Conservation (phyloP, 495 filamentous ascomycete genomes). For the Alectoria sarmentosa region DNA sequence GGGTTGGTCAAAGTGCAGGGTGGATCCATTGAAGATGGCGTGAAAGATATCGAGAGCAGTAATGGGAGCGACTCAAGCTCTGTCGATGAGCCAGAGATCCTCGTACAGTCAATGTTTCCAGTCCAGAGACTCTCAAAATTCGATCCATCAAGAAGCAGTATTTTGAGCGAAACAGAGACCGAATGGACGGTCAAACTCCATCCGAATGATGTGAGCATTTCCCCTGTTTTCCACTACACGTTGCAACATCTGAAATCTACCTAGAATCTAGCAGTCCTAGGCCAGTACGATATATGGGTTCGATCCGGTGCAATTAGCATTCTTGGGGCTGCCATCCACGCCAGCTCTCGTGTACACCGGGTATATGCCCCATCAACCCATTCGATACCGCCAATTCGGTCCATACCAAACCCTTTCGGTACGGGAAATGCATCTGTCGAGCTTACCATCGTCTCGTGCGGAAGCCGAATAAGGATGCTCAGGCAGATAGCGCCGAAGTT, state of each 20-base stretch:
- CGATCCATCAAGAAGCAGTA: slow-evolving; percentile 20
- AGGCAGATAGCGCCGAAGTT: slow-evolving; percentile 61
- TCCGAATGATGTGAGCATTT: slow-evolving; percentile 40
- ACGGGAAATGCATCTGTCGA: slow-evolving; percentile 38
- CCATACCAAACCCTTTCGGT: slow-evolving; percentile 40
- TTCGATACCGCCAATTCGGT: slow-evolving; percentile 64
- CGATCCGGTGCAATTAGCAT: slow-evolving; percentile 55
- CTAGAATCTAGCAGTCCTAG: slow-evolving; percentile 61
- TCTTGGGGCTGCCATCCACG: slow-evolving; percentile 55
- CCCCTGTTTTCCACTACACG: slow-evolving; percentile 1
- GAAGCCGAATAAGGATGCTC: slow-evolving; percentile 50
- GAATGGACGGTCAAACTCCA: slow-evolving; percentile 21
- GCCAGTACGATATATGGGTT: slow-evolving; percentile 67
- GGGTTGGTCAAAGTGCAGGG: neutral
- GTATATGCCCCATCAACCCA: slow-evolving; percentile 72
- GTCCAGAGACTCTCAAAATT: slow-evolving; percentile 30
- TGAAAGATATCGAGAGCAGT: neutral
- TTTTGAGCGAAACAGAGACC: slow-evolving; percentile 26
- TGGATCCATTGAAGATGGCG: neutral
- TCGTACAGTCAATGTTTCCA: neutral
- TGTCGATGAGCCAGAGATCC: neutral
- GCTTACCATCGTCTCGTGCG: slow-evolving; percentile 48
- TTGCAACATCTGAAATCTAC: slow-evolving; percentile 14
- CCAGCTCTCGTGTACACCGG: slow-evolving; percentile 46
- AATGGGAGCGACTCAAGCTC: neutral